phyloP scores from a whole-genome alignment of 1,139 yeast species.

The Chernovozyma sophiae-reginae region DNA sequence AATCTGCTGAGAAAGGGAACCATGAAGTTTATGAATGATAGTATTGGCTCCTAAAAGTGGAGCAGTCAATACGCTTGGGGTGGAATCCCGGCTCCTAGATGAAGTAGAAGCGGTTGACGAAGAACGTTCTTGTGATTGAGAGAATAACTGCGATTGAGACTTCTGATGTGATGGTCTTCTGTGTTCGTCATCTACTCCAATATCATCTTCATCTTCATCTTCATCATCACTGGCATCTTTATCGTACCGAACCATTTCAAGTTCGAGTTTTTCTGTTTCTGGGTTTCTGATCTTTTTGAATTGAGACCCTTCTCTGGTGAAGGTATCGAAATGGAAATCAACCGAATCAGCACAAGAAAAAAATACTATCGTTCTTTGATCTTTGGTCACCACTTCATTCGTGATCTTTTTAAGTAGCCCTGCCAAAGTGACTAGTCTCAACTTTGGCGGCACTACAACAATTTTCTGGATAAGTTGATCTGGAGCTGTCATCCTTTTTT shows the following conservation, averaged over 20 bases:
- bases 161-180: no score
- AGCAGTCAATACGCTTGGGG: conserved; percentile 42
- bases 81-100: conserved; percentile 7
- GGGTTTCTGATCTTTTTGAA: conserved; percentile 27
- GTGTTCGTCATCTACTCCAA: no score
- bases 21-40: conserved; percentile 77
- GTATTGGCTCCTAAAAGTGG: conserved; percentile 47
- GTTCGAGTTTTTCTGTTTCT: conserved; percentile 21
- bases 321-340: conserved; percentile 78
- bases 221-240: conserved; percentile 14
- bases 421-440: conserved; percentile 76
- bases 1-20: conserved; percentile 77
- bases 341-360: conserved; percentile 94
- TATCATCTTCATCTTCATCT: conserved; percentile 20
- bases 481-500: conserved; percentile 56
- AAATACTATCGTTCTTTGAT: conserved; percentile 71
- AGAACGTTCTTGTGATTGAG: background rate
- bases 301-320: conserved; percentile 53
- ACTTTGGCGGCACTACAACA: conserved; percentile 83
- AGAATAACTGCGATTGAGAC: background rate
- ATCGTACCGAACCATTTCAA: conserved; percentile 15
- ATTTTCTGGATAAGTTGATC: conserved; percentile 82
- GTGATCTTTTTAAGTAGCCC: conserved; percentile 56
- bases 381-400: conserved; percentile 7
- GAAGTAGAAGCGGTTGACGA: conserved; percentile 13